Base-by-base conservation (phyloP, 2,329 filamentous ascomycete genomes). In the Cercospora beticola region DNA sequence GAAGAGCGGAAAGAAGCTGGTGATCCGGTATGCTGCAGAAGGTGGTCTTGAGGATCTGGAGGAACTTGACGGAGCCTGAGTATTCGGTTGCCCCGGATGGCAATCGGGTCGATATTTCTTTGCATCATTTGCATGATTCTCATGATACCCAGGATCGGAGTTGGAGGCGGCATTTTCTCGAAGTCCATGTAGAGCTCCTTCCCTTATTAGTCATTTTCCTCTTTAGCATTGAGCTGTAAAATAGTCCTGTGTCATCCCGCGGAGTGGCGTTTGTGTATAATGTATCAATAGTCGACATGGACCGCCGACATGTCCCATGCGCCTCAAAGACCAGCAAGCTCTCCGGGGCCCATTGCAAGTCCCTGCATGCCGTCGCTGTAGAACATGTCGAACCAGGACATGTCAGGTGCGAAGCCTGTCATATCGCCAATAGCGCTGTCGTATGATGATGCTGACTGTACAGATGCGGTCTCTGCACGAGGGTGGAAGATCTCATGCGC, bases 401-500 rank as follows among this genome's bases (percentile, higher is more conserved):
- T 69, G 23, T 73, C 65, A 21, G 65, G 40, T 18, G 54, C 43
- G 30, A 70, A 65, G 60, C 62, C 56, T 8, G 52, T 66, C 61
- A 67, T 60, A 36, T 70, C 67, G 16, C 23, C 68, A n/a, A 71
- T 58, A 1, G 52, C 70, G 28, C 70, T 71, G 58, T 71, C 69
- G 31, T 70, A 61, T 7, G 62, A 59, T 26, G 70, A 70, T 16
- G 59, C 66, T 30, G 61, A 65, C 9, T 62, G 63, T 12, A 68
- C 36, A 10, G 66, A 60, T 9, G 66, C 26, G 16, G 57, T 54
- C 33, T 68, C 62, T 3, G 65, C 56, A 16, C 62, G 65, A 33
- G 73, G 49, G 7, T 67, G 67, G 68, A 77, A 76, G 12, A 77
- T 93, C 90, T 75, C 91, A 88, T n/a, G 71, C 33, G 92, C 92